Evolutionary conservation across 208 protist genomes (phyloP).

Genomic region (Entamoeba dispar): DNA sequence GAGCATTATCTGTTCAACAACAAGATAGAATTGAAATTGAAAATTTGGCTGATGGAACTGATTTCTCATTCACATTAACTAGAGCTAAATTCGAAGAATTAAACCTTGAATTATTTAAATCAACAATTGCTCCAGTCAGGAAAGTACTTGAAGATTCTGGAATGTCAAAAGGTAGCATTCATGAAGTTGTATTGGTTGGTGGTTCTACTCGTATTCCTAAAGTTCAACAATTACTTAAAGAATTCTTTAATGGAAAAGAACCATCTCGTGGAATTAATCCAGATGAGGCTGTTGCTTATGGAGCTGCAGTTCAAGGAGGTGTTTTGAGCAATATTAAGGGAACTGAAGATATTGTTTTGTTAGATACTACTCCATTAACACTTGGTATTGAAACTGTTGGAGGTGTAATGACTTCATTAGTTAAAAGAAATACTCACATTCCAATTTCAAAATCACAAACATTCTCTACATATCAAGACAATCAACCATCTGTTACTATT

Average conservation of each 20-base stretch:
- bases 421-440: conserved; percentile 22
- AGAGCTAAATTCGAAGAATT: conserved; percentile 88
- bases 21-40: conserved; percentile 74
- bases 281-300: conserved; percentile 89
- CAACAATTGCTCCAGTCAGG: conserved; percentile 68
- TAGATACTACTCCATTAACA: conserved; percentile 91
- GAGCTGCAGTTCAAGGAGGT: conserved; percentile 83
- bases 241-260: conserved; percentile 84
- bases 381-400: conserved; percentile 88
- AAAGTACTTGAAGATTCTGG: conserved; percentile 66
- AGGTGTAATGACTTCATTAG: conserved; percentile 62
- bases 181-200: conserved; percentile 85
- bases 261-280: conserved; percentile 76
- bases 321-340: conserved; percentile 57
- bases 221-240: conserved; percentile 72
- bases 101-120: conserved; percentile 77
- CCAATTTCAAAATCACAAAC: conserved; percentile 34
- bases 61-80: conserved; percentile 74
- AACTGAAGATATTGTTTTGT: conserved; percentile 68
- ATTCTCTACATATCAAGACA: conserved; percentile 78
- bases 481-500: conserved; percentile 61
- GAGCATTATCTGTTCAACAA: conserved; percentile 63
- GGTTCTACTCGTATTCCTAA: conserved; percentile 85
- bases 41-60: conserved; percentile 68
- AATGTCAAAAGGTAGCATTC: conserved; percentile 68